Evolutionary conservation across 108 stramenopile species (phyloP).

Genomic region (Cyclostephanos tholiformis): DNA sequence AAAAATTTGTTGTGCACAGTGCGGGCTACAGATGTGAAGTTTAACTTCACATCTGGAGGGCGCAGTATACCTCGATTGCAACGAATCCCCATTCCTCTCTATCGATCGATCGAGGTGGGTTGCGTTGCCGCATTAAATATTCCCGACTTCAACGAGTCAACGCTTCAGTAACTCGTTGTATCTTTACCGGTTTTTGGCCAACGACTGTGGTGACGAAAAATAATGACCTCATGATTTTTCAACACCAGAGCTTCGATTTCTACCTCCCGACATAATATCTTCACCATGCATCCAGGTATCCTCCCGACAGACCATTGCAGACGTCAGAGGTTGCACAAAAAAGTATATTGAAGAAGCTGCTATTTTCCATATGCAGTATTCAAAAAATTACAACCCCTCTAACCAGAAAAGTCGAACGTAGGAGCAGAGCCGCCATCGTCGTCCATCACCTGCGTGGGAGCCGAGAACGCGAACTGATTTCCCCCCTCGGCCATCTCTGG

Average conservation of each 20-base stretch:
- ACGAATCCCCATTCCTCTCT: too few relatives aligned
- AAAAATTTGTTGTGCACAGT: neutral
- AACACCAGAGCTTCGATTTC: slow-evolving; percentile 8
- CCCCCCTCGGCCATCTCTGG: slow-evolving; percentile 69
- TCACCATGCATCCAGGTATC: neutral
- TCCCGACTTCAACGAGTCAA: too few relatives aligned
- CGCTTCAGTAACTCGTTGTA: too few relatives aligned
- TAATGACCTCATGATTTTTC: slow-evolving; percentile 4
- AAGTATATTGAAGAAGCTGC: neutral
- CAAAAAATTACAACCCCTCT: neutral
- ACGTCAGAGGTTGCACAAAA: slow-evolving; percentile 6
- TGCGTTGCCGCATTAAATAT: too few relatives aligned
- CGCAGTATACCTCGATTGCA: too few relatives aligned
- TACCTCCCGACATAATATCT: neutral
- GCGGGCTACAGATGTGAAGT: too few relatives aligned
- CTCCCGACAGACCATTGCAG: neutral
- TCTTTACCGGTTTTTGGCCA: too few relatives aligned
- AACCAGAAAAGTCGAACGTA: slow-evolving; percentile 46
- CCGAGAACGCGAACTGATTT: slow-evolving; percentile 77
- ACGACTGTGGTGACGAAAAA: slow-evolving; percentile 16
- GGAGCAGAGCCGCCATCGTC: slow-evolving; percentile 23
- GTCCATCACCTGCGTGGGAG: slow-evolving; percentile 37
- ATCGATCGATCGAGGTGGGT: too few relatives aligned
- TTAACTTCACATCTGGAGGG: too few relatives aligned
- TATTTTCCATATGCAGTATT: slow-evolving; percentile 18